Base-by-base conservation (phyloP, 2,329 filamentous ascomycete species). In the Claviceps africana region DNA sequence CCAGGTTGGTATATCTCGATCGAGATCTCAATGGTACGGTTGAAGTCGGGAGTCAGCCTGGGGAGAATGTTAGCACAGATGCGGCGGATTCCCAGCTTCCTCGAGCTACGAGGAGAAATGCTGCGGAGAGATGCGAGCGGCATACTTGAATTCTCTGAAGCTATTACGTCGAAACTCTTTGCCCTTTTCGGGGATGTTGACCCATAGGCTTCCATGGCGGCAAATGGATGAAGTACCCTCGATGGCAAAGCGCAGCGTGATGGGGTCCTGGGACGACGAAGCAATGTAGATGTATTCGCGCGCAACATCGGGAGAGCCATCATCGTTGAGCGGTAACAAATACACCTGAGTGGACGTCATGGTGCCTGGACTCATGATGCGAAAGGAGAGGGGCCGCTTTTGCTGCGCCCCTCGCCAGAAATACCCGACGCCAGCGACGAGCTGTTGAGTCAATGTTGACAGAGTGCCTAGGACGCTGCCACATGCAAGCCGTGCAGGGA, bases 191-290 rank as follows among this genome's bases (percentile, higher is more conserved):
- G 93, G 93, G 55, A 97, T 86, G 67, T 98, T 98, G 63, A 95
- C 85, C 91, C 93, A 98, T 56, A 98, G 76, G 64, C 87, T 96
- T 54, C 94, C 93, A 70, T 95, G 77, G 59, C 89, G 82, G 68
- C 90, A 96, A 73, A 98, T 93, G 56, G 91, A 95, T 65, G 91
- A 95, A 53, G 88, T 91, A 56, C 93, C 90, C 69, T 96, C 86
- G 60, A 96, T 91, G 59, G 88, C 81, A 68, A 98, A 95, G 54
- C 91, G 84, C 53, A 96, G 74, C 51, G 79, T 79, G 62, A 97
- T 84, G 43, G 85, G 85, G n/a, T 84, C 77, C 42, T 76, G 78
- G 19, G 86, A 83, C 57, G 71, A 72, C 19, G 93, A 83, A 0
- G 89, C 85, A 44, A 98, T 75, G 67, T 95, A 95, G 62, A 97